Conservation (phyloP, 768 basidiomycete species). For the Trichaptum fuscoviolaceum region DNA sequence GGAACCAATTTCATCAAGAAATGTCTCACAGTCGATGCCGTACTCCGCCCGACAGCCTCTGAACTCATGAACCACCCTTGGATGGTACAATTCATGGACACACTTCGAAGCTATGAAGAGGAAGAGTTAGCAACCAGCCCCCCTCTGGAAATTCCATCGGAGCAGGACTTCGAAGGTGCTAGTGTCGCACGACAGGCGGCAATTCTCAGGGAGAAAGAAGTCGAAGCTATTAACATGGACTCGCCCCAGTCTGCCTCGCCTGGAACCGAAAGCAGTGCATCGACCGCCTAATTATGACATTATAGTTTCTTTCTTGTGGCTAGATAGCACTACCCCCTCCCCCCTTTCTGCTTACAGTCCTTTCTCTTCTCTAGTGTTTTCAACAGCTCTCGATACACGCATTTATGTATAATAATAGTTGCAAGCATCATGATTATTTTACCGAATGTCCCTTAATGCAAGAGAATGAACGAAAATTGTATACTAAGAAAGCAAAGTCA, state of each 20-base stretch:
- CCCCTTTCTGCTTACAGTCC: constrained; percentile 9
- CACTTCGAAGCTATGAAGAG: constrained; percentile 63
- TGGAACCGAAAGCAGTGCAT: constrained; percentile 10
- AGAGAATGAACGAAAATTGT: constrained; percentile 4
- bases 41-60: constrained; percentile 73
- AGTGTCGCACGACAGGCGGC: constrained; percentile 52
- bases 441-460: constrained; percentile 1
- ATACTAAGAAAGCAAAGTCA: constrained; percentile 10
- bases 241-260: constrained; percentile 36
- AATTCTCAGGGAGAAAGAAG: constrained; percentile 54
- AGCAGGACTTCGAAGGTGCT: constrained; percentile 45
- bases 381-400: constrained; percentile 1
- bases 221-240: constrained; percentile 46
- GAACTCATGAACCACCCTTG: constrained; percentile 87
- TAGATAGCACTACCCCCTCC: constrained; percentile 4
- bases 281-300: neutral
- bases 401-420: neutral
- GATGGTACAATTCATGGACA: constrained; percentile 80
- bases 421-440: neutral
- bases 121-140: constrained; percentile 49
- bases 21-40: constrained; percentile 85
- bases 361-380: constrained; percentile 6
- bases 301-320: neutral
- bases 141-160: constrained; percentile 39
- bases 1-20: constrained; percentile 93